Conservation (phyloP, 2,329 filamentous ascomycete genomes). For the Sporothrix schenckii region DNA sequence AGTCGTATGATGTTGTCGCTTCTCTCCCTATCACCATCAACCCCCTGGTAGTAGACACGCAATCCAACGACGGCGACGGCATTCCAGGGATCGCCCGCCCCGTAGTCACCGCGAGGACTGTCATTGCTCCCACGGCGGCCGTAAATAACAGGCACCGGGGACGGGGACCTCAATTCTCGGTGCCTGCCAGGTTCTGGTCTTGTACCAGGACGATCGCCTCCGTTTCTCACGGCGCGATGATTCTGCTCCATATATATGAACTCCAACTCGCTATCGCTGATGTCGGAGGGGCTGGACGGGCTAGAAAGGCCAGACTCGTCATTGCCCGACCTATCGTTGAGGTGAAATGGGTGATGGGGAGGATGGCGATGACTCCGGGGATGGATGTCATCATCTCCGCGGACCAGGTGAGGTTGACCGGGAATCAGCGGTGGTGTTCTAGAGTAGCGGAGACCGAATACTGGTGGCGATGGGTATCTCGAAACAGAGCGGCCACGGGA, state of each 20-base stretch:
- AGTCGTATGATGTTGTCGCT: not conserved
- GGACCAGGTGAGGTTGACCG: not conserved
- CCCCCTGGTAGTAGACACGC: conserved; percentile 58
- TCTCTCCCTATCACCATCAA: conserved; percentile 29
- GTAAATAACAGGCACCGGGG: not conserved
- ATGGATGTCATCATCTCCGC: not conserved
- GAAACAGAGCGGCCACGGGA: not conserved
- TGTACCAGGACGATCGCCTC: conserved; percentile 17
- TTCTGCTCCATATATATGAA: conserved; percentile 34
- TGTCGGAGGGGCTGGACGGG: conserved; percentile 38
- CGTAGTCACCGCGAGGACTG: not conserved
- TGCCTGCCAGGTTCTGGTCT: not conserved
- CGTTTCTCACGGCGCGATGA: conserved; percentile 17
- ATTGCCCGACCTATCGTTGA: conserved; percentile 4
- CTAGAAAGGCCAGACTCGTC: conserved; percentile 35
- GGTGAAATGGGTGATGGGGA: not conserved
- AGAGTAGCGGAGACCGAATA: not conserved
- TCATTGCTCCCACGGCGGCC: not conserved
- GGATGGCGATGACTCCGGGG: not conserved
- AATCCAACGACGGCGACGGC: conserved; percentile 63
- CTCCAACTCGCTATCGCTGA: conserved; percentile 42
- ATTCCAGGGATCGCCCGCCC: conserved; percentile 58
- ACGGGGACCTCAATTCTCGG: not conserved
- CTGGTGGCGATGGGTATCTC: not conserved
- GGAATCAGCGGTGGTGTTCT: not conserved